Percentiles rank a stretch among this genome's conserved stretches.
phyloP scores from a whole-genome alignment of 73 alveolate species.

The Paramecium biaurelia region DNA sequence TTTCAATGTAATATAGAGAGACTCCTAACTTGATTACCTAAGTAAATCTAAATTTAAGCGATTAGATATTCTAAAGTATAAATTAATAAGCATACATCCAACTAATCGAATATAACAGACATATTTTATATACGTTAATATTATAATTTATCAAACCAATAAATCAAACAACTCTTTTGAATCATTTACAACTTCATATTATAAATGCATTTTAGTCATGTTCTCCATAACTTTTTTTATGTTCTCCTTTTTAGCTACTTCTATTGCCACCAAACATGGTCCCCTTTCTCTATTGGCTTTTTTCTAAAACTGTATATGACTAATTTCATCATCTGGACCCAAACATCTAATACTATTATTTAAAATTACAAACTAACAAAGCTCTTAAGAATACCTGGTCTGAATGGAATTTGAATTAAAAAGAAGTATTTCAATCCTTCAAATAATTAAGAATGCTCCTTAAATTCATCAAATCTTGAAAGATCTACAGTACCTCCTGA shows the following conservation, averaged over 20 bases:
- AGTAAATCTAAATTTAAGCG: neutral
- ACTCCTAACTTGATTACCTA: neutral
- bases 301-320: conserved; percentile 22
- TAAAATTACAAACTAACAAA: conserved; percentile 2
- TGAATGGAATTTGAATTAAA: conserved; percentile 38
- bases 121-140: neutral
- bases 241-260: conserved; percentile 45
- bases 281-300: conserved; percentile 49
- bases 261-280: conserved; percentile 42
- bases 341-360: neutral
- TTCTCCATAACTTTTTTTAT: conserved; percentile 20
- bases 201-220: conserved; percentile 25
- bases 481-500: conserved; percentile 58
- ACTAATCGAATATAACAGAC: conserved; percentile 7
- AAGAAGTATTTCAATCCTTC: conserved; percentile 61
- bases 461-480: conserved; percentile 59
- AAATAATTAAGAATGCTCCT: conserved; percentile 24
- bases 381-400: conserved; percentile 40
- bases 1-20: neutral
- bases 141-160: conserved; percentile 38
- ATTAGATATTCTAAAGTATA: neutral
- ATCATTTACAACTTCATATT: conserved; percentile 32
- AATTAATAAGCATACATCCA: neutral
- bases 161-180: conserved; percentile 47
- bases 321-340: conserved; percentile 54